Conservation (phyloP, 257 asterid genomes). For the Salvia hispanica region DNA sequence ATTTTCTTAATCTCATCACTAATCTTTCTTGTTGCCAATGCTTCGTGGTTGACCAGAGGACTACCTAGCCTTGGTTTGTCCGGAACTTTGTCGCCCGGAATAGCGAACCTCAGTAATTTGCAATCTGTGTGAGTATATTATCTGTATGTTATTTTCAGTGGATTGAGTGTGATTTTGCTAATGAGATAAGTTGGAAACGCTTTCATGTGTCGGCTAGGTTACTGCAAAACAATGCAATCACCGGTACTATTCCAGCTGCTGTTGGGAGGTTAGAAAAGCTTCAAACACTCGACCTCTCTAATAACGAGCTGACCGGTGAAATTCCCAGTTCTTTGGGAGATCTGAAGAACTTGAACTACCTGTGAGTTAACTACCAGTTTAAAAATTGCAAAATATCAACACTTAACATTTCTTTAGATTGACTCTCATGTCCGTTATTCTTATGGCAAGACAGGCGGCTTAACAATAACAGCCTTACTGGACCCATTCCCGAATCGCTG, state of each 20-base stretch:
- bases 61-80: constrained; percentile 80
- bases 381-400: neutral
- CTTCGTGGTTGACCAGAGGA: constrained; percentile 52
- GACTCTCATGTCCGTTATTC: constrained; percentile 30
- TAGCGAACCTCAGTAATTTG: constrained; percentile 82
- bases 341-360: constrained; percentile 69
- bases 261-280: constrained; percentile 80
- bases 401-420: constrained; percentile 17
- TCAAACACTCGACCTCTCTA: constrained; percentile 84
- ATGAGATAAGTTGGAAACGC: neutral
- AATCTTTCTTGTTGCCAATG: constrained; percentile 20
- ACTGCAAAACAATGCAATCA: constrained; percentile 88
- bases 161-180: neutral
- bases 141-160: neutral
- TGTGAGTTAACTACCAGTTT: constrained; percentile 57
- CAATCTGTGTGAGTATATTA: constrained; percentile 74
- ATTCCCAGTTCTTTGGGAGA: constrained; percentile 75
- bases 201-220: constrained; percentile 44
- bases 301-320: constrained; percentile 67
- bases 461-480: constrained; percentile 86
- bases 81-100: constrained; percentile 79
- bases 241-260: constrained; percentile 72
- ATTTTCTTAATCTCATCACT: neutral
- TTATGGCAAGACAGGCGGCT: constrained; percentile 80
- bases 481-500: constrained; percentile 71